These are phyloP conservation scores for Penicillium sp. DNA, from an alignment of 2,329 filamentous ascomycete species.

Conservation along the genomic window DNA sequence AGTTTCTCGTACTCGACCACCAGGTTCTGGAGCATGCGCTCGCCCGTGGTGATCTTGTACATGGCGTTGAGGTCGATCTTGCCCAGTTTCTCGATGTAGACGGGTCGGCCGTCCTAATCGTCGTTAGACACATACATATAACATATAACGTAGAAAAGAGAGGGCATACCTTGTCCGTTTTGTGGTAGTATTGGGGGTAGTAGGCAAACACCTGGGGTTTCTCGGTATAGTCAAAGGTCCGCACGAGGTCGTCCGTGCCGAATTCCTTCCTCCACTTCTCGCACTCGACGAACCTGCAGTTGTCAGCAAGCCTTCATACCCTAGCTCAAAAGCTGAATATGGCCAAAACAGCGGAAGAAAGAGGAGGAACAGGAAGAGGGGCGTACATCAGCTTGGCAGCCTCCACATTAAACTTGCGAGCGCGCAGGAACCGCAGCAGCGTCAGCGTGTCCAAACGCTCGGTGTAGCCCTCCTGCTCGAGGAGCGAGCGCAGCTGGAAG, in stretches of 20 bases:
- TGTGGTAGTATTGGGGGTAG: conserved; percentile 99
- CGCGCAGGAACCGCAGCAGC: conserved; percentile 85
- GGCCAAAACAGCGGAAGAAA: not conserved
- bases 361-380: no score
- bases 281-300: conserved; percentile 77
- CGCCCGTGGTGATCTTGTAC: conserved; percentile 86
- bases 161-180: conserved; percentile 52
- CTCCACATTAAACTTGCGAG: conserved; percentile 89
- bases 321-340: no score
- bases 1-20: conserved; percentile 98
- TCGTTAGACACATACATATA: not conserved
- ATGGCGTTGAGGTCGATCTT: conserved; percentile 86
- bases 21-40: conserved; percentile 95
- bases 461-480: conserved; percentile 78
- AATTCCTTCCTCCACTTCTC: conserved; percentile 90
- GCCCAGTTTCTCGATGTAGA: conserved; percentile 96
- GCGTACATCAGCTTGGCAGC: conserved; percentile 83
- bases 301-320: conserved; percentile 17
- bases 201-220: conserved; percentile 79
- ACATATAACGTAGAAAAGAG: no score
- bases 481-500: conserved; percentile 73
- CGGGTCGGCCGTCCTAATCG: conserved; percentile 80
- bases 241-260: conserved; percentile 75
- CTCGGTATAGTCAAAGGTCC: conserved; percentile 81
- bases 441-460: conserved; percentile 89